Evolutionary conservation across 2,329 filamentous ascomycete species (phyloP).

Genomic region (Claviceps quebecensis): DNA sequence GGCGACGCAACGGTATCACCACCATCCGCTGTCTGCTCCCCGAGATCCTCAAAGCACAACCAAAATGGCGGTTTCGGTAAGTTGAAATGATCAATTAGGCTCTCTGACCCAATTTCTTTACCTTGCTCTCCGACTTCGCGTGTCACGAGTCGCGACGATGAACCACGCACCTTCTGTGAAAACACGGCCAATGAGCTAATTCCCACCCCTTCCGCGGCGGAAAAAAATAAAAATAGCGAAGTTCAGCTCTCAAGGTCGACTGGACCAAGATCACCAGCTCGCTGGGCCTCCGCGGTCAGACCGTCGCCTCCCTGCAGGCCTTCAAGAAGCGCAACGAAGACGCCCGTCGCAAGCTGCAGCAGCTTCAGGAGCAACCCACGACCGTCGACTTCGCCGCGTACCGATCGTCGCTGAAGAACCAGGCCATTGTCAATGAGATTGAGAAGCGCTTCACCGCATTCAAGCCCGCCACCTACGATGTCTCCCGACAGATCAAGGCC

Average conservation of each 20-base stretch:
- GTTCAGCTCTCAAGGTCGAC: slow-evolving; percentile 98
- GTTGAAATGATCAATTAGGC: slow-evolving; percentile 19
- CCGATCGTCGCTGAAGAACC: slow-evolving; percentile 88
- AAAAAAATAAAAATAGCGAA: slow-evolving; percentile 49
- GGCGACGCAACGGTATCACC: slow-evolving; percentile 31
- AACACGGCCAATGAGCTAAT: slow-evolving; percentile 36
- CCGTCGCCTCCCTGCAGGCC: slow-evolving; percentile 74
- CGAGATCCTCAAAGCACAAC: slow-evolving; percentile 30
- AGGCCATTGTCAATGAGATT: slow-evolving; percentile 87
- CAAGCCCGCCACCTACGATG: slow-evolving; percentile 88
- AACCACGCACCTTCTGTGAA: not conserved
- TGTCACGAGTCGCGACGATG: not conserved
- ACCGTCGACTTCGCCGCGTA: slow-evolving; percentile 88
- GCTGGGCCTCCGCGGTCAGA: slow-evolving; percentile 92
- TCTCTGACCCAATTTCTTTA: not conserved
- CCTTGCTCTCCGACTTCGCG: not conserved
- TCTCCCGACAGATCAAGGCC: slow-evolving; percentile 86
- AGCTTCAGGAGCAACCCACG: slow-evolving; percentile 71
- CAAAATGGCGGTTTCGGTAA: slow-evolving; percentile 55
- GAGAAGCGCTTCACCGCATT: slow-evolving; percentile 88
- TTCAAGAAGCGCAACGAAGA: slow-evolving; percentile 99
- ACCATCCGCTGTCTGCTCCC: slow-evolving; percentile 36
- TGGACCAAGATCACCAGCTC: slow-evolving; percentile 91
- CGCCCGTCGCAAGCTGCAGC: slow-evolving; percentile 81
- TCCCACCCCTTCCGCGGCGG: slow-evolving; percentile 19